These are phyloP conservation scores for Sphagnurus paluster DNA, from an alignment of 1,284 basidiomycete species.

Conservation along the genomic window DNA sequence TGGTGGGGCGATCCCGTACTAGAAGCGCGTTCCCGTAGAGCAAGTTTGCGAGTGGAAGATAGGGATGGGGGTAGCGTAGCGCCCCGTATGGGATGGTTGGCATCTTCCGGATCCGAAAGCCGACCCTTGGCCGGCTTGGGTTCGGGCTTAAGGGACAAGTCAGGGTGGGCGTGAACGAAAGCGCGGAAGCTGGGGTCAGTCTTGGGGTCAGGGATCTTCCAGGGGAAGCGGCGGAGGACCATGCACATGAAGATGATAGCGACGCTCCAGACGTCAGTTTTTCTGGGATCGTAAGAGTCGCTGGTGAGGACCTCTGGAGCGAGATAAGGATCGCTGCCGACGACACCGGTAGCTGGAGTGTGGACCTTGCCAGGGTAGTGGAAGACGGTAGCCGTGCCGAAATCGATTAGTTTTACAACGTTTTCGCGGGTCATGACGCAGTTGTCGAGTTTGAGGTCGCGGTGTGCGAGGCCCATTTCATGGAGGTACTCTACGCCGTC, in stretches of 20 bases:
- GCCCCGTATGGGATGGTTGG: conserved; percentile 26
- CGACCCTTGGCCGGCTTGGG: conserved; percentile 25
- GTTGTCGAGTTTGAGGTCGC: conserved; percentile 99
- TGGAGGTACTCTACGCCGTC: conserved; percentile 99
- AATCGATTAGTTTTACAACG: conserved; percentile 99
- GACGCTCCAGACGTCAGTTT: conserved; percentile 98
- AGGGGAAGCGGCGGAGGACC: conserved; percentile 96
- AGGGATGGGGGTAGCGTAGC: conserved; percentile 31
- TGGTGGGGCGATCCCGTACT: conserved; percentile 27
- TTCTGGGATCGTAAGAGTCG: conserved; percentile 87
- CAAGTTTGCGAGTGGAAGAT: conserved; percentile 18
- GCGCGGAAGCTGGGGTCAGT: conserved; percentile 89
- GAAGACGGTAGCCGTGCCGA: conserved; percentile 99
- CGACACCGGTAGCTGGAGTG: conserved; percentile 86
- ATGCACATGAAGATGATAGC: conserved; percentile 99
- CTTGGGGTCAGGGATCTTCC: conserved; percentile 97
- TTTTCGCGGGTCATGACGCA: conserved; percentile 97
- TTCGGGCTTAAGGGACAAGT: conserved; percentile 64
- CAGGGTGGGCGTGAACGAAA: conserved; percentile 91
- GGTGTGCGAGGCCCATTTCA: conserved; percentile 95
- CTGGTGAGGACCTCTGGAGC: conserved; percentile 93
- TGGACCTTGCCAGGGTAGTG: conserved; percentile 88
- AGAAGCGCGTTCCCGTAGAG: conserved; percentile 31
- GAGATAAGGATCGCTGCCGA: conserved; percentile 97
- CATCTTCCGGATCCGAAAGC: conserved; percentile 15